Evolutionary conservation across 129 eudicot genomes (phyloP), one percentile per base, ranked within the genome.

Genomic region (Escallonia herrerae): DNA sequence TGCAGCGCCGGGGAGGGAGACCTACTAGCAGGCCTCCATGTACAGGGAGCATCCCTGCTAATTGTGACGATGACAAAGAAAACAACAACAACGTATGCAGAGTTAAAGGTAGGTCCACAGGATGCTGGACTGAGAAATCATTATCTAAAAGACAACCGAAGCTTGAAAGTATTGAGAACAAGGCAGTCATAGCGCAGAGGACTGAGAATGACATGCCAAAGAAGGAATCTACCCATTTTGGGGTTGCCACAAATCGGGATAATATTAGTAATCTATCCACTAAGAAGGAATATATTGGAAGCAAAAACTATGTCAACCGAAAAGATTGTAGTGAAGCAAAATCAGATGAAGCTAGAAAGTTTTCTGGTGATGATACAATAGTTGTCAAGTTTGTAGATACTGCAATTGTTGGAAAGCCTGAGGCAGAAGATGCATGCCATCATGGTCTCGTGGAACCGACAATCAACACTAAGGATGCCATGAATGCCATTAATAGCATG

Each of bases 381-480:
- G 91, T 90, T 66, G 82, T 71, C 57, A 91, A 81, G 60, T 86
- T 93, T 79, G 81, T 84, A 47, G 91, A 82, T 76, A 83, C 87
- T 58, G 98, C 90, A 11, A 75, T 88, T 53, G 79, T 74, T 68
- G 91, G 91, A 50, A 85, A 74, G 81, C 83, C 98, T 43, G 60
- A 73, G 66, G 89, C 91, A 63, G 98, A 93, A 84, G 87, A 89
- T 86, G 91, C 96, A 75, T 79, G 93, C 56, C 99, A 93, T 80
- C 91, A 93, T 56, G 99, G 99, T 59, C 83, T 93, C 3, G 96
- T 93, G 73, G 99, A 93, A 60, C 99, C 99, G 40, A 89, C 99
- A 40, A 80, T 93, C 54, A 93, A 88, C 85, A 93, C 89, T 15
- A 88, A 75, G 74, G 96, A 93, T 62, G 99, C 95, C 76, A 81